A percentile compares a stretch with the other conserved stretches of the same genome.
These are phyloP conservation scores for Suhomyces guaymorum DNA, from an alignment of 1,139 yeast species.

Conservation along the genomic window DNA sequence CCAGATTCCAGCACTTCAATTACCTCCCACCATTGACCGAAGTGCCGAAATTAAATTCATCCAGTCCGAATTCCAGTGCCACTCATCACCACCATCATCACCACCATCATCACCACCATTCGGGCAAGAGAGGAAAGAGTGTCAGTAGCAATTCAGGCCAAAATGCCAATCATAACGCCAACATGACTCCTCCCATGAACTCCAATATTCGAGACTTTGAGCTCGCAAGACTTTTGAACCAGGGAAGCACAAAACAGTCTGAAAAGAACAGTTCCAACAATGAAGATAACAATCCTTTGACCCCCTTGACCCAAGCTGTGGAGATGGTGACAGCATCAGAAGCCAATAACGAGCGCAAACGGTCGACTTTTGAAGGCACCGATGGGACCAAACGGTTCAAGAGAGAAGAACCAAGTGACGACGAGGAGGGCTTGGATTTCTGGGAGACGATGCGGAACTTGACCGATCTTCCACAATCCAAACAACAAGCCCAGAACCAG, in stretches of 20 bases:
- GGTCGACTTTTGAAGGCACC: constrained; percentile 9
- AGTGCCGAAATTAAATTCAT: constrained; percentile 67
- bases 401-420: constrained; percentile 20
- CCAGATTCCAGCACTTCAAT: constrained; percentile 69
- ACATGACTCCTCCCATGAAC: no score
- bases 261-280: constrained; percentile 1
- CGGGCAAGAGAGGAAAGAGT: constrained; percentile 6
- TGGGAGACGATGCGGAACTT: constrained; percentile 70
- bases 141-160: constrained; percentile 21
- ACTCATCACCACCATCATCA: constrained; percentile 32
- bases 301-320: constrained; percentile 48
- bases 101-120: constrained; percentile 29
- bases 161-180: not conserved
- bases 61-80: constrained; percentile 36
- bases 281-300: constrained; percentile 24
- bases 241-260: not conserved
- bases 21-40: constrained; percentile 70
- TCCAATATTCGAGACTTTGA: constrained; percentile 8
- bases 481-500: no score
- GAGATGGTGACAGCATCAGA: constrained; percentile 44
- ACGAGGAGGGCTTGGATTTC: constrained; percentile 56
- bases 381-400: constrained; percentile 15
- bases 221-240: constrained; percentile 7
- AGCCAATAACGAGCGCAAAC: constrained; percentile 16
- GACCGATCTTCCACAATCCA: constrained; percentile 30